Conservation (phyloP, 2,329 filamentous ascomycete genomes). For the Stemphylium beticola region DNA sequence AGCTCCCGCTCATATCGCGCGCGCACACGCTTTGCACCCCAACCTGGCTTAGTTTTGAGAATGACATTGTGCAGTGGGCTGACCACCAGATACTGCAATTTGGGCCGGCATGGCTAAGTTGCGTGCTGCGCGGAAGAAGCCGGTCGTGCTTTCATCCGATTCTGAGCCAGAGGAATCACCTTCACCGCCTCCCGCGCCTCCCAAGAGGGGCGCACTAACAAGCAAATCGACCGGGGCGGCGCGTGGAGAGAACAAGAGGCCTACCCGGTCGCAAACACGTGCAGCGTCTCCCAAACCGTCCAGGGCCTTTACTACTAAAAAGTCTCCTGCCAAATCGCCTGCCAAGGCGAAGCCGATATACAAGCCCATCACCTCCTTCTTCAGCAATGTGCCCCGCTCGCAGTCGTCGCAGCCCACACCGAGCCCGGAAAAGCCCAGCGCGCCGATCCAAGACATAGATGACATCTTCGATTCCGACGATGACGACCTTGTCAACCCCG, state of each 20-base stretch:
- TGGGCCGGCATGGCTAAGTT: slow-evolving; percentile 49
- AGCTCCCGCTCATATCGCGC: slow-evolving; percentile 7
- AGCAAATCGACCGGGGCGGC: slow-evolving; percentile 23
- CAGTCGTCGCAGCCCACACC: slow-evolving; percentile 49
- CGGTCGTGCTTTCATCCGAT: slow-evolving; percentile 46
- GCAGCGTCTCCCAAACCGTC: slow-evolving; percentile 30
- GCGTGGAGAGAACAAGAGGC: slow-evolving; percentile 22
- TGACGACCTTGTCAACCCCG: slow-evolving; percentile 37
- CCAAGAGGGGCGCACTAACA: slow-evolving; percentile 39
- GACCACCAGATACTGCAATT: slow-evolving; percentile 23
- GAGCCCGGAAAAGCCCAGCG: slow-evolving; percentile 48
- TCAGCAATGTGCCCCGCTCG: slow-evolving; percentile 53
- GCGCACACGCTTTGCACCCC: slow-evolving; percentile 11
- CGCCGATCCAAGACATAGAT: slow-evolving; percentile 40
- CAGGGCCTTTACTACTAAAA: slow-evolving; percentile 24
- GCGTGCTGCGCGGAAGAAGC: slow-evolving; percentile 46
- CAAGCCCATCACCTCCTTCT: slow-evolving; percentile 58
- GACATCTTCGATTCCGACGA: slow-evolving; percentile 48
- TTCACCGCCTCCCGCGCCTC: slow-evolving; percentile 41
- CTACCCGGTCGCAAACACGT: slow-evolving; percentile 27
- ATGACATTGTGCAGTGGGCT: slow-evolving; percentile 36
- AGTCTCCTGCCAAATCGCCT: slow-evolving; percentile 38
- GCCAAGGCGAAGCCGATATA: slow-evolving; percentile 47
- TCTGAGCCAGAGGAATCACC: slow-evolving; percentile 34
- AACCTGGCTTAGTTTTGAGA: slow-evolving; percentile 27